Evolutionary conservation across 768 basidiomycete species (phyloP).

Genomic region (Wakefieldia striispora): DNA sequence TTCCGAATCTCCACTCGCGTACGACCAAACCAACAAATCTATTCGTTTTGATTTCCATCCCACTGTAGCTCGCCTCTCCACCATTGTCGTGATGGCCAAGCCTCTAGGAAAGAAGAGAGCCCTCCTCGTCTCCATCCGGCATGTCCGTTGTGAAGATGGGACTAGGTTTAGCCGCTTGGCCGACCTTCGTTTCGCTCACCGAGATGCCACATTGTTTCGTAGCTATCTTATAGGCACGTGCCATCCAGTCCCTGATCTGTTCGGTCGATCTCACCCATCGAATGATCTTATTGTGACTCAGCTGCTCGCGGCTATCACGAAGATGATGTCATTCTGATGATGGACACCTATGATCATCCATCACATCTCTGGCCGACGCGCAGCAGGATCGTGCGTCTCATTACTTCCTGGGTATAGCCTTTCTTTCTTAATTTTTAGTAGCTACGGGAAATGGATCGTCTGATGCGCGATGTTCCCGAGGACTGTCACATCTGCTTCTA

Average conservation of each 20-base stretch:
- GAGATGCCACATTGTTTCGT: constrained; percentile 15
- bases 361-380: constrained; percentile 39
- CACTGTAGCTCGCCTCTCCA: no score
- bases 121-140: constrained; percentile 17
- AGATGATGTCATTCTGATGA: constrained; percentile 42
- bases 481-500: constrained; percentile 54
- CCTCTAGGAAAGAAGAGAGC: constrained; percentile 14
- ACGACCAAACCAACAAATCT: no score
- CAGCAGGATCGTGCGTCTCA: constrained; percentile 41
- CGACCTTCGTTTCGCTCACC: constrained; percentile 18
- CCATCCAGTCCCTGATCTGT: neutral
- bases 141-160: constrained; percentile 4
- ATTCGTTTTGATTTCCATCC: no score
- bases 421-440: neutral
- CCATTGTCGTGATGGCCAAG: neutral
- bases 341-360: constrained; percentile 35
- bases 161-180: neutral
- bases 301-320: constrained; percentile 38
- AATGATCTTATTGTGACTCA: constrained; percentile 8
- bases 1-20: no score
- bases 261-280: neutral
- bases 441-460: constrained; percentile 40
- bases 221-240: constrained; percentile 17
- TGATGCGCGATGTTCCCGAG: constrained; percentile 39
- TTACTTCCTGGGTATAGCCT: neutral